Base-by-base conservation (phyloP, 129 eudicot species). In the Logfia minima region DNA sequence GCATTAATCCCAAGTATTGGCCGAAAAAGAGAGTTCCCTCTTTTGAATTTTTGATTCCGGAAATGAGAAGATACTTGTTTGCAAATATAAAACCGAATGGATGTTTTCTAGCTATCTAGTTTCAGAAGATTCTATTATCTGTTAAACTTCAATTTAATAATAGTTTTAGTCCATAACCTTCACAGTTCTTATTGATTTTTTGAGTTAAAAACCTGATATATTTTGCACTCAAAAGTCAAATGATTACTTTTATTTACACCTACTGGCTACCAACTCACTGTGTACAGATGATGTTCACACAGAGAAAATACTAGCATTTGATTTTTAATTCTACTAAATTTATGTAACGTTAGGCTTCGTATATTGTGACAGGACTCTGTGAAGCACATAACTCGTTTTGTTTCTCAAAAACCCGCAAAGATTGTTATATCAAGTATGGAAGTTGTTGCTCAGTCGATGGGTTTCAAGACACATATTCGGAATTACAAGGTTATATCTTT, bases 371-470 rank as follows among this genome's bases (percentile, higher is more conserved):
- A 91, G 97, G 97, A 89, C 74, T 77, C 92, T 0, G 82, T 86
- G 83, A 91, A 86, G 77, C 92, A 91, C 62, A 87, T 91, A 80
- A 95, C 96, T 5, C 94, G 97, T 34, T 95, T 95, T 84, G 92
- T 88, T 80, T 89, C 99, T 43, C 90, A 88, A 68, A 91, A 86
- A 78, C 97, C 97, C 2, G 97, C 99, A 58, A 95, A 86, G 80
- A 90, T 95, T 74, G 90, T 90, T 78, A 67, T 95, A 71, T 91
- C 99, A 6, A 95, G 88, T 66, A 91, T 95, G 94, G 99, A 95
- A 89, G 99, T 89, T 82, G 94, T 95, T 86, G 91, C 96, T 9
- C 96, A 95, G 77, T 95, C 99, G 8, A 89, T 95, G 99, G 96
- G 99, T 71, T 91, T 89, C 80, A 95, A 95, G 89, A 91, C 97